A percentile compares a stretch with the other conserved stretches of the same genome.
Conservation (phyloP, 2,329 filamentous ascomycete genomes). For the Dothideomycetidae sp. region DNA sequence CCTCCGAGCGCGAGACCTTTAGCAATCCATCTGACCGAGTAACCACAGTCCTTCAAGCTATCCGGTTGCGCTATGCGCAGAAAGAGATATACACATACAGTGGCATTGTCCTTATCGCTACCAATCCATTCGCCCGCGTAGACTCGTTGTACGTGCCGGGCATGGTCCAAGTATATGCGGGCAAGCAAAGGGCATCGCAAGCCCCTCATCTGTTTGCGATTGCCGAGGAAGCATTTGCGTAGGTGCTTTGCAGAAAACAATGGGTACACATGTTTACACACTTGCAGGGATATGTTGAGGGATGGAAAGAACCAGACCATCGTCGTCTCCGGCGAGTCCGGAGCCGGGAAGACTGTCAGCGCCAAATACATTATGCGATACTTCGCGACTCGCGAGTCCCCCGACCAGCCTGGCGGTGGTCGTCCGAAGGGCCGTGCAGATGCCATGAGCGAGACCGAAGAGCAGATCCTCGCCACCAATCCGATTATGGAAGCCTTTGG, state of each 20-base stretch:
- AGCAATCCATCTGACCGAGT: conserved; percentile 19
- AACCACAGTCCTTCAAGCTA: conserved; percentile 75
- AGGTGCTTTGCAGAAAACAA: conserved; percentile 26
- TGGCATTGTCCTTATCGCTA: conserved; percentile 95
- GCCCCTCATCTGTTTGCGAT: conserved; percentile 97
- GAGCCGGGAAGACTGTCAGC: conserved; percentile 97
- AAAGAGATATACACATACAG: conserved; percentile 99
- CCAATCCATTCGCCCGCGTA: conserved; percentile 92
- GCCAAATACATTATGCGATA: conserved; percentile 99
- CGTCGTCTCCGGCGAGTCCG: conserved; percentile 97
- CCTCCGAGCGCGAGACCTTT: conserved; percentile 1
- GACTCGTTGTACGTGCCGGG: conserved; percentile 97
- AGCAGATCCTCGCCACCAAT: conserved; percentile 95
- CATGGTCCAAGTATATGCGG: conserved; percentile 99
- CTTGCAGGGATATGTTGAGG: conserved; percentile 76
- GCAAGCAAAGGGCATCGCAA: conserved; percentile 90
- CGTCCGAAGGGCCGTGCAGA: conserved; percentile 58
- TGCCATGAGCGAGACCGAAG: conserved; percentile 94
- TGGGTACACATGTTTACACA: conserved; percentile 25
- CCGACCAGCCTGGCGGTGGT: conserved; percentile 67
- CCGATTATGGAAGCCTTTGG: conserved; percentile 99
- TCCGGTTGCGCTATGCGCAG: conserved; percentile 89
- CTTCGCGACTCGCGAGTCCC: conserved; percentile 92
- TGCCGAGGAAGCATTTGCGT: conserved; percentile 97
- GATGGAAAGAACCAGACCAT: conserved; percentile 95